phyloP scores from a whole-genome alignment of 805 yeast species.

The Monosporozyma aquatica region DNA sequence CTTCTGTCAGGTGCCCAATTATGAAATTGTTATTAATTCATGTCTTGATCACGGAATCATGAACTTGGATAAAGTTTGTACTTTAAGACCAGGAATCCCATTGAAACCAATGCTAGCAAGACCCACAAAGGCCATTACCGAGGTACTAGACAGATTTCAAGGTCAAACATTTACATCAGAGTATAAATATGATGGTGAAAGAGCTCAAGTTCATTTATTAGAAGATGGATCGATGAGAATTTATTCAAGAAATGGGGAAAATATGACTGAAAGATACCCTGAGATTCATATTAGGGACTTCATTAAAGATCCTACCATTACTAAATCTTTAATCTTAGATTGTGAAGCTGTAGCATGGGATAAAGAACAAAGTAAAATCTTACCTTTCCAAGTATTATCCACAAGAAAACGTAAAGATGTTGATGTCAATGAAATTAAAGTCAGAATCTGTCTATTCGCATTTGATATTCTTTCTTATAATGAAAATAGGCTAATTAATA shows the following conservation, averaged over 20 bases:
- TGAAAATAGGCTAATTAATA: constrained; percentile 59
- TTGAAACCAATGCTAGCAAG: constrained; percentile 97
- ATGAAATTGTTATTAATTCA: constrained; percentile 63
- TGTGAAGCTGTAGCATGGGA: constrained; percentile 99
- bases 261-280: constrained; percentile 94
- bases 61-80: constrained; percentile 56
- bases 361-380: constrained; percentile 58
- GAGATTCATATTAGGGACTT: constrained; percentile 70
- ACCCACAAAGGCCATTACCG: constrained; percentile 91
- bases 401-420: constrained; percentile 94
- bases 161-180: constrained; percentile 87
- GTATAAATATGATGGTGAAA: constrained; percentile 94
- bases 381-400: constrained; percentile 88
- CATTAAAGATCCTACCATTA: constrained; percentile 30
- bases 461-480: constrained; percentile 77
- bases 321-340: constrained; percentile 66
- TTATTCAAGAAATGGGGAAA: constrained; percentile 91
- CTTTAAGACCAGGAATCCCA: constrained; percentile 85
- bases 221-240: constrained; percentile 59
- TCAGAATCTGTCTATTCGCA: constrained; percentile 84
- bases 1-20: constrained; percentile 83
- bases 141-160: constrained; percentile 80
- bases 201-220: constrained; percentile 86
- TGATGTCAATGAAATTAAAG: constrained; percentile 75
- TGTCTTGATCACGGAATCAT: constrained; percentile 61